A percentile compares a stretch with the other conserved stretches of the same genome.
Evolutionary conservation across 202 grass and related monocot genomes (phyloP).

Genomic region (Dendrocalamus latiflorus): DNA sequence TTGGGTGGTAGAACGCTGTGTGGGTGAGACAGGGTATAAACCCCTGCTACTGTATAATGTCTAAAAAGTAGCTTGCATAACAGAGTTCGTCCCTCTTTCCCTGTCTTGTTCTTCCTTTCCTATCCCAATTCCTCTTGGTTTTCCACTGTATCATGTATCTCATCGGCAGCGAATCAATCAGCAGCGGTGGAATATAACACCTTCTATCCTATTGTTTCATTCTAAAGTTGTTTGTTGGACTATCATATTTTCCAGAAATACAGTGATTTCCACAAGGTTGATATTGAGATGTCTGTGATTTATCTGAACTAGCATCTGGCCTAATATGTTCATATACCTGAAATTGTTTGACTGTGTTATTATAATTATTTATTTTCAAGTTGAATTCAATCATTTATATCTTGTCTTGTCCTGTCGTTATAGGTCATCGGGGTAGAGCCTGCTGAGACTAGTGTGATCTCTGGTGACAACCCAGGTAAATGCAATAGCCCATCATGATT

Average conservation of each 20-base stretch:
- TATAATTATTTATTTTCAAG: not conserved
- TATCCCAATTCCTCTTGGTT: no score
- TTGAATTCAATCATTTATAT: not conserved
- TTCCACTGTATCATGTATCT: no score
- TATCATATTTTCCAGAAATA: not conserved
- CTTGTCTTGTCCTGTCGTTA: slow-evolving; percentile 13
- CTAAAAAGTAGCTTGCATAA: no score
- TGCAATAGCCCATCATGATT: not conserved
- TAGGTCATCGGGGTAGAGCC: slow-evolving; percentile 93
- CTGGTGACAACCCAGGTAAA: slow-evolving; percentile 73
- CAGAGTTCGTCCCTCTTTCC: no score
- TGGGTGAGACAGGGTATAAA: no score
- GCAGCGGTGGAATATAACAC: not conserved
- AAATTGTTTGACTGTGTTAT: not conserved
- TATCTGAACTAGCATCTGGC: not conserved
- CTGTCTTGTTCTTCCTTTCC: no score
- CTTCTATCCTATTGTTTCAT: slow-evolving; percentile 5
- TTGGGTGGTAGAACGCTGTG: no score
- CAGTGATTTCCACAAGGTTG: not conserved
- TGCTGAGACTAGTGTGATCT: slow-evolving; percentile 86
- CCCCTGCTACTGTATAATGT: no score
- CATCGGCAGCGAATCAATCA: no score
- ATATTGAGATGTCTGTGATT: not conserved
- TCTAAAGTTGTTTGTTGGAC: not conserved
- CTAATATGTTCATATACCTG: not conserved